Evolutionary conservation across 2,329 filamentous ascomycete genomes (phyloP).

Genomic region (Neopestalotiopsis sp.): DNA sequence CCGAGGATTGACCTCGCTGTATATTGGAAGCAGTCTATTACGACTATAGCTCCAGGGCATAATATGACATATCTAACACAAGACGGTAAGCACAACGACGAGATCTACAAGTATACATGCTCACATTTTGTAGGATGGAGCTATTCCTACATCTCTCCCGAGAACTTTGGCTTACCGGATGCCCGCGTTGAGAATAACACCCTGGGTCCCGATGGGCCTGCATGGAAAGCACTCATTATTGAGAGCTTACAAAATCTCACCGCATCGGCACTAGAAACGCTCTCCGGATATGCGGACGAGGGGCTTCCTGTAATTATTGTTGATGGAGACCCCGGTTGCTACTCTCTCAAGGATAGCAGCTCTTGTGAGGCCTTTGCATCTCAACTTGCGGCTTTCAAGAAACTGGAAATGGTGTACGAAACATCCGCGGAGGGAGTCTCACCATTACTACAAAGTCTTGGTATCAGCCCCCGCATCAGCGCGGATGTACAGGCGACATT

Average conservation of each 20-base stretch:
- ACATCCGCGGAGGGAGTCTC: background rate
- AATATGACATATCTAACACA: background rate
- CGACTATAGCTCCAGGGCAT: background rate
- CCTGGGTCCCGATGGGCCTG: background rate
- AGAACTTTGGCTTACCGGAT: background rate
- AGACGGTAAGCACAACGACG: background rate
- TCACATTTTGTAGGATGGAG: background rate
- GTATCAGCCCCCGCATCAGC: background rate
- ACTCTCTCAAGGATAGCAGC: background rate
- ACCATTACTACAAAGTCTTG: background rate
- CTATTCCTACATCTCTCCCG: slow-evolving; percentile 4
- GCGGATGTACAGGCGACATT: background rate
- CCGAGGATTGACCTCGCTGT: background rate
- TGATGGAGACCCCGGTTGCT: background rate
- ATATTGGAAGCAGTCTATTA: background rate
- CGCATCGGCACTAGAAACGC: background rate
- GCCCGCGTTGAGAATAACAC: background rate
- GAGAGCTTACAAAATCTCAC: background rate
- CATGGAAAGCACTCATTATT: background rate
- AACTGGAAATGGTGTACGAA: background rate
- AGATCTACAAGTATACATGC: background rate
- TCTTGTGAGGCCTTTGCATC: background rate
- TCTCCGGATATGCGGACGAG: background rate
- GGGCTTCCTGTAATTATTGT: background rate
- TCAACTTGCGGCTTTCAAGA: background rate